Evolutionary conservation across 441 rosid genomes (phyloP), one percentile per base, ranked within the genome.

Genomic region (Croton setiger): DNA sequence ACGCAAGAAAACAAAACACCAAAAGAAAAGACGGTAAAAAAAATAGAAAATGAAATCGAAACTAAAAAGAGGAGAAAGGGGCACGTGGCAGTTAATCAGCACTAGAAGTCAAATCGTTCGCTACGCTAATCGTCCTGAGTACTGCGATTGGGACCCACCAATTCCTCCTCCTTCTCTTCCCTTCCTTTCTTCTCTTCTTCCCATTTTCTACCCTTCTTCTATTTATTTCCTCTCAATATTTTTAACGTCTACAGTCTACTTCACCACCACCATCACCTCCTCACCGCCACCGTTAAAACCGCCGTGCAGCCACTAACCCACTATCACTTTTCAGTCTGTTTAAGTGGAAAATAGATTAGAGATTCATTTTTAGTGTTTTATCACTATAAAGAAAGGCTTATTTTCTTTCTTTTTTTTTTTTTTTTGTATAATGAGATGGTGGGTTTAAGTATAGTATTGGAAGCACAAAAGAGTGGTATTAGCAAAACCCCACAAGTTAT

Each of bases 401-500:
- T 17, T 45, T 52, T 27, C 1, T n/a, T 27, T 31, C 4, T 10
- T 14, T 33, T n/a, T n/a, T n/a, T n/a, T n/a, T n/a, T n/a, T n/a
- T n/a, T n/a, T n/a, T n/a, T n/a, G n/a, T 52, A 60, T 69, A 48
- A 73, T 71, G 80, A 81, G 23, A 92, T 92, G 98, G 96, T 83
- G 79, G 98, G 96, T 54, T 78, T 92, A 66, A 88, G 98, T 68
- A 72, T 92, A 66, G 83, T 90, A 57, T 67, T 92, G 71, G 98
- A 92, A 74, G 74, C 76, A 33, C 82, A 79, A 6, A 79, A 74
- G 62, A 21, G 70, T 51, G 74, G 66, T 70, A 63, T 12, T 49
- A 48, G 47, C 63, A 79, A 74, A 70, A 68, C 78, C 27, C 80
- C 82, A 4, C 86, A 82, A 53, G 83, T 91, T 41, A 78, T 86